Evolutionary conservation across 2,329 filamentous ascomycete species (phyloP).

Genomic region (Aspergillus caelatus): DNA sequence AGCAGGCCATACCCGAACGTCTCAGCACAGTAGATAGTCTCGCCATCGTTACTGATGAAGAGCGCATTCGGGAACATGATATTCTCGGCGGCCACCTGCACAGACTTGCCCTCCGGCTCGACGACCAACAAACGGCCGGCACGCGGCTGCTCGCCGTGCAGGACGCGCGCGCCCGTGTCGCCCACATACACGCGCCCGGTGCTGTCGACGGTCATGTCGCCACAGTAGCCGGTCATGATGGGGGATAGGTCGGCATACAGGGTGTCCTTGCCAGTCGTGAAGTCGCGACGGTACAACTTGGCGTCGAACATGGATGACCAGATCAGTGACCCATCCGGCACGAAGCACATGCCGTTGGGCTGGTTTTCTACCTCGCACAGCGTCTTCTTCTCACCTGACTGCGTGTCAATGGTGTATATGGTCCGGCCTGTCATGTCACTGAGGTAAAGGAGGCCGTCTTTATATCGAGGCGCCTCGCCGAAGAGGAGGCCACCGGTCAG

Average conservation of each 20-base stretch:
- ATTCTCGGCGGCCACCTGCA: neutral
- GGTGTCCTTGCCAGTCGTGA: neutral
- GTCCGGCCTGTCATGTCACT: neutral
- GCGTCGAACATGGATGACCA: conserved; percentile 9
- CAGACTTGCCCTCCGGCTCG: neutral
- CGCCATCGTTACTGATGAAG: neutral
- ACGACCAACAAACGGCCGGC: neutral
- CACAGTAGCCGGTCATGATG: neutral
- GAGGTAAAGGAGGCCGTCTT: neutral
- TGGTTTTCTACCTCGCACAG: neutral
- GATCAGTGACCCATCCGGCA: conserved; percentile 4
- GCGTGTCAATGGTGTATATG: neutral
- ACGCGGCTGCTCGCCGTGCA: neutral
- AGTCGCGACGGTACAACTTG: conserved; percentile 8
- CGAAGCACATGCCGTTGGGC: neutral
- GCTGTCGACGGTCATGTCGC: neutral
- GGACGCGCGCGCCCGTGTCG: neutral
- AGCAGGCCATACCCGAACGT: neutral
- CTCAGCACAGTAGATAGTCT: neutral
- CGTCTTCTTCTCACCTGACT: neutral
- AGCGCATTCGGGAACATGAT: neutral
- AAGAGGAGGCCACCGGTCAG: neutral
- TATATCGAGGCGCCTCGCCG: neutral
- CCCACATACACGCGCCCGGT: neutral
- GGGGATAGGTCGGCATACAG: neutral